phyloP scores from a whole-genome alignment of 768 basidiomycete species.

The Lactifluus piperatus region DNA sequence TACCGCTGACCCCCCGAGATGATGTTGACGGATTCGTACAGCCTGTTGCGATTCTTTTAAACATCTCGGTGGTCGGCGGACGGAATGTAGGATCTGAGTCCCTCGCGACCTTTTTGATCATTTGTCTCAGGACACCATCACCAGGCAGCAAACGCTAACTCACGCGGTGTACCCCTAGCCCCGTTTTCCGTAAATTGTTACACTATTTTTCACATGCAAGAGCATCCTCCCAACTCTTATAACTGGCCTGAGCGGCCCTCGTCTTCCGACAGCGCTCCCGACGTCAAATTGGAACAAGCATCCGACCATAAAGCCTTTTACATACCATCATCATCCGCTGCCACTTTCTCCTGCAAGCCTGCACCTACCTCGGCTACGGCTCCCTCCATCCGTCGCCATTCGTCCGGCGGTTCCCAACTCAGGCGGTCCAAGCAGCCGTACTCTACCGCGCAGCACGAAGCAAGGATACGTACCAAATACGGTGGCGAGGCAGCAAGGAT shows the following conservation, averaged over 20 bases:
- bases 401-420: constrained; percentile 4
- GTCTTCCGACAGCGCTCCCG: constrained; percentile 21
- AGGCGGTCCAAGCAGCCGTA: constrained; percentile 20
- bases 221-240: constrained; percentile 23
- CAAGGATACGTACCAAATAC: constrained; percentile 13
- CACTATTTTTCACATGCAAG: constrained; percentile 26
- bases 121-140: constrained; percentile 22
- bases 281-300: constrained; percentile 10
- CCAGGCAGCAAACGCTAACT: constrained; percentile 22
- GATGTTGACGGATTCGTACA: constrained; percentile 21
- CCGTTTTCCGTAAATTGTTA: constrained; percentile 16
- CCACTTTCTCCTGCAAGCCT: constrained; percentile 17
- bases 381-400: constrained; percentile 13
- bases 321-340: constrained; percentile 34
- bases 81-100: constrained; percentile 23
- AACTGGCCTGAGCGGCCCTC: constrained; percentile 26
- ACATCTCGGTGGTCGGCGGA: constrained; percentile 18
- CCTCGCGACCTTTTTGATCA: constrained; percentile 30
- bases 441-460: constrained; percentile 12
- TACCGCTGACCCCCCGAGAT: constrained; percentile 13
- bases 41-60: constrained; percentile 24
- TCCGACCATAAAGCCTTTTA: constrained; percentile 32
- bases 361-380: constrained; percentile 4
- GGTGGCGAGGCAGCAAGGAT: constrained; percentile 10
- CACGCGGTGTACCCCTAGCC: constrained; percentile 13